Conservation (phyloP, 805 yeast genomes). For the Pichia rugopelliculosa region DNA sequence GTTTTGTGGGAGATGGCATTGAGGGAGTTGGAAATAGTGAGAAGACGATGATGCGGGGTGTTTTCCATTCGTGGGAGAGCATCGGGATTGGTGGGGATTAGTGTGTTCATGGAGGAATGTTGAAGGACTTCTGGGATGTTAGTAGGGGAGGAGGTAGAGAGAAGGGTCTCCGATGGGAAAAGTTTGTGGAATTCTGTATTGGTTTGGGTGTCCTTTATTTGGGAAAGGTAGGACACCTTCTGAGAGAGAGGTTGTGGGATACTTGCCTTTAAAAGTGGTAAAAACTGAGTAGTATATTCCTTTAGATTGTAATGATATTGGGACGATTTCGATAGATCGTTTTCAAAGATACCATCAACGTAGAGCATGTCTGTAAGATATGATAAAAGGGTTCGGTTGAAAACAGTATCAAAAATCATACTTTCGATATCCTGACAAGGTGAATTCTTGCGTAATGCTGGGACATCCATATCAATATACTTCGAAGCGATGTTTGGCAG, state of each 20-base stretch:
- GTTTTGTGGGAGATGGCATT: background rate
- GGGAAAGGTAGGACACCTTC: background rate
- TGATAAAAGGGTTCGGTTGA: background rate
- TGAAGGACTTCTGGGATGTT: background rate
- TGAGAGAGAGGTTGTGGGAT: background rate
- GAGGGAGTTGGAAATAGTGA: background rate
- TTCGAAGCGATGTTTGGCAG: background rate
- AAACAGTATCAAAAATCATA: background rate
- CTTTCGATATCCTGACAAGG: background rate
- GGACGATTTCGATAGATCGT: background rate
- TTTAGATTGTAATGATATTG: background rate
- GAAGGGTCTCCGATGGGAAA: background rate
- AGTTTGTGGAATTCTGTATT: background rate
- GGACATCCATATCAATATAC: background rate
- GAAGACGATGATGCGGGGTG: background rate
- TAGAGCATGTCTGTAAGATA: background rate
- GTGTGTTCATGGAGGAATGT: background rate
- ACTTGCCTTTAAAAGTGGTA: background rate
- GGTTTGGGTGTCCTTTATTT: background rate
- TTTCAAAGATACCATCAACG: background rate
- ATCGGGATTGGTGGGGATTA: background rate
- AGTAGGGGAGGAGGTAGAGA: background rate
- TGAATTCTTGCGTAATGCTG: background rate
- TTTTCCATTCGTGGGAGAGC: background rate
- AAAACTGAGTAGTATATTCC: background rate